Percentiles rank a stretch among this genome's conserved stretches.
phyloP scores from a whole-genome alignment of 2,329 filamentous ascomycete species.

The Verticillium longisporum region DNA sequence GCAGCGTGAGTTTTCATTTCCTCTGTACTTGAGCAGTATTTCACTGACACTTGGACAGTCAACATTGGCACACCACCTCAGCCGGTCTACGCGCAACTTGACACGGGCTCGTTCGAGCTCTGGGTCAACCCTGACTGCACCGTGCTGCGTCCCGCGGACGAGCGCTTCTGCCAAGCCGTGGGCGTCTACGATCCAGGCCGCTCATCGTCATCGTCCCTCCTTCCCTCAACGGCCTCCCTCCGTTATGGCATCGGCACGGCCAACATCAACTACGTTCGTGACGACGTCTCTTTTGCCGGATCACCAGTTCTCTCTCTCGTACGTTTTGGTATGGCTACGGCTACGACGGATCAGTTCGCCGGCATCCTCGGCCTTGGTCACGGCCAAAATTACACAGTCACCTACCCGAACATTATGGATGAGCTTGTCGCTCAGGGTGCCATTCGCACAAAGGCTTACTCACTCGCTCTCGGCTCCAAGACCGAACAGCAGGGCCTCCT shows the following conservation, averaged over 20 bases:
- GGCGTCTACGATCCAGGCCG: constrained; percentile 34
- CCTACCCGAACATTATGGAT: constrained; percentile 46
- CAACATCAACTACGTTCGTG: constrained; percentile 41
- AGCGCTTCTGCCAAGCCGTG: constrained; percentile 35
- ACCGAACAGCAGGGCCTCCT: constrained; percentile 54
- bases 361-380: constrained; percentile 74
- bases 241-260: constrained; percentile 45
- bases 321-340: constrained; percentile 59
- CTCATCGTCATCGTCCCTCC: constrained; percentile 30
- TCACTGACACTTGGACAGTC: constrained; percentile 15
- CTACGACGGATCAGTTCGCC: constrained; percentile 37
- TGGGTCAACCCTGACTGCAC: constrained; percentile 58
- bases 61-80: constrained; percentile 49
- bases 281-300: constrained; percentile 35
- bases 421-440: constrained; percentile 41
- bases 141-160: constrained; percentile 31
- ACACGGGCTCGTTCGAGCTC: constrained; percentile 54
- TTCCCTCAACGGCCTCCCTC: constrained; percentile 30
- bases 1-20: constrained; percentile 26
- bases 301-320: constrained; percentile 39
- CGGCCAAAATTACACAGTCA: constrained; percentile 36
- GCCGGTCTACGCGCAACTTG: constrained; percentile 45
- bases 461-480: constrained; percentile 57
- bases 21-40: not conserved
- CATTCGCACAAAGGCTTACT: constrained; percentile 57